Evolutionary conservation across 257 asterid genomes (phyloP), one percentile per base, ranked within the genome.

Genomic region (Rehmannia glutinosa): DNA sequence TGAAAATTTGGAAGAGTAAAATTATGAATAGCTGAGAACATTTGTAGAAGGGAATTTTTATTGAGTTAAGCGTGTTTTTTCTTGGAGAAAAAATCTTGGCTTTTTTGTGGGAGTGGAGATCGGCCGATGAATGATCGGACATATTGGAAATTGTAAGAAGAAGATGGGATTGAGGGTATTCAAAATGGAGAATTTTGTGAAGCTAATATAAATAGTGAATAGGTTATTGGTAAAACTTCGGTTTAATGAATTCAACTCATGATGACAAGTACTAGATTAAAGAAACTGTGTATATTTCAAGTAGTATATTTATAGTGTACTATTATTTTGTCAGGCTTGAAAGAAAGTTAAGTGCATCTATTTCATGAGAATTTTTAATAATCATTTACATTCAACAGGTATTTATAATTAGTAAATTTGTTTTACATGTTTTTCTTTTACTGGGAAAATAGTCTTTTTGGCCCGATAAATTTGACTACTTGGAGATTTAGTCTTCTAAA

Each of bases 1-100:
- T 25, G 49, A 73, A 5, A 52, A 64, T 5, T 55, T 78, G 87
- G 60, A 76, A 66, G 51, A 82, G 45, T 3, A 78, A 53, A 53
- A 76, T 51, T 20, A 72, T 1, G 21, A 70, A 32, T 8, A 81
- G 65, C 41, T 66, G 71, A 2, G 52, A 62, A 42, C 70, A 75
- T 72, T 61, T 69, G 69, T 11, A 68, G 8, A 69, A 61, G 51
- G 53, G 35, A 32, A 55, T 4, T 20, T 51, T 47, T 43, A 46
- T 41, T 19, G 69, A 20, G 15, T 15, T 3, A 3, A 43, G 8
- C 1, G 23, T 23, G 12, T 56, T 51, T 35, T n/a, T n/a, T n/a
- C 2, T 73, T 17, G 68, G 21, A 9, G 66, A 53, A 11, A 30
- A 17, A 39, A 7, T 71, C 41, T 68, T 77, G 36, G 64, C 3